Evolutionary conservation across 441 rosid genomes (phyloP), one percentile per base, ranked within the genome.

Genomic region (Isatis lusitanica): DNA sequence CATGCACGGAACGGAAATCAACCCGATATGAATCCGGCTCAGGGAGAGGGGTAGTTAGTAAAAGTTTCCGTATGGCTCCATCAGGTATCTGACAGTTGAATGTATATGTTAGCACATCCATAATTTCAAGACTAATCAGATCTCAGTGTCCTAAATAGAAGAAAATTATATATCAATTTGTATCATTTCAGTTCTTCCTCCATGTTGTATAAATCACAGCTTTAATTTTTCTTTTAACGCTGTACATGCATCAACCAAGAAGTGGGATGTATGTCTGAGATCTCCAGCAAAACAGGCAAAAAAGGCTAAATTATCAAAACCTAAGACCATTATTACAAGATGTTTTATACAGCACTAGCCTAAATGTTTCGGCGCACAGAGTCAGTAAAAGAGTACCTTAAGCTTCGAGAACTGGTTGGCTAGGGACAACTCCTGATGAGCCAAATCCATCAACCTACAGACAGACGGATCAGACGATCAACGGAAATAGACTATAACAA

Each of bases 1-100:
- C 98, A 85, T 90, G 89, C 66, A 71, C 70, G n/a, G 98, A 96
- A 77, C 99, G 98, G 70, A 90, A 96, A 83, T 96, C 98, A 75
- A 96, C 83, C 71, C 99, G 90, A 74, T 89, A 82, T 73, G 80
- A 82, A 80, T 79, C 86, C 50, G 95, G 89, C 82, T 92, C 99
- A 4, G 93, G 83, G 79, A 90, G 91, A 63, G 93, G 78, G 70
- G 81, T 66, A 65, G 88, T 80, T 66, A 89, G 84, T 64, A 96
- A 79, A 66, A 96, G 98, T 76, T 86, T 92, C 72, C 83, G 72
- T 53, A 85, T 80, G 66, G 88, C 79, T 79, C 78, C 73, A 66
- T 52, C 84, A 63, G 98, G 99, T 75, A 96, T 82, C 99, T 96
- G 85, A 74, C 67, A 82, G 38, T 43, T 79, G 16, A 33, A 79